Conservation (phyloP, 139 green algal species). For the Auxenochlorella pyrenoidosa region DNA sequence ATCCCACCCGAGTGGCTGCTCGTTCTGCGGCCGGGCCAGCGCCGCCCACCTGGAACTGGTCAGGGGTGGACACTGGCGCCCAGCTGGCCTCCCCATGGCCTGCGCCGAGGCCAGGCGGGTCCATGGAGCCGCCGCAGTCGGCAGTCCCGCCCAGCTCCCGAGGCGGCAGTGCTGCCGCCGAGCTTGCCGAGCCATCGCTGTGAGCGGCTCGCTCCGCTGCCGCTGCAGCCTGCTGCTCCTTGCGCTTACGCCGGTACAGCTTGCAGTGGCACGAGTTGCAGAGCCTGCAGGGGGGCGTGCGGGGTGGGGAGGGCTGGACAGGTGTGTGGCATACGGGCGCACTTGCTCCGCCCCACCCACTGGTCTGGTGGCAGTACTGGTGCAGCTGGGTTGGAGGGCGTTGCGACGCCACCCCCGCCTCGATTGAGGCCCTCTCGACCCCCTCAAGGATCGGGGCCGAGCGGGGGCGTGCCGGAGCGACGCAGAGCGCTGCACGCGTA, state of each 20-base stretch:
- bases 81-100: no score
- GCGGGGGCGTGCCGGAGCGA: no score
- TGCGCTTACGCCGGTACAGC: neutral
- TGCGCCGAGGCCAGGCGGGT: no score
- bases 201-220: neutral
- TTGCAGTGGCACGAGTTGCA: slow-evolving; percentile 31
- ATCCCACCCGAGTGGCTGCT: no score
- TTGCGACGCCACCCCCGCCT: no score
- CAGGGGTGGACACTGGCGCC: no score
- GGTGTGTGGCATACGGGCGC: neutral
- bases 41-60: no score
- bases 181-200: neutral
- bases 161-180: neutral
- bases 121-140: neutral
- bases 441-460: no score
- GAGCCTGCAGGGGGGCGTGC: neutral
- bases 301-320: no score
- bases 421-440: no score
- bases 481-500: no score
- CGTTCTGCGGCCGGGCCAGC: no score
- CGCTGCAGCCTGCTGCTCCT: neutral
- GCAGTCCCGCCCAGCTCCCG: neutral
- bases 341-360: neutral
- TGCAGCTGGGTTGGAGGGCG: neutral
- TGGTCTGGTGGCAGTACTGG: neutral